A percentile compares a stretch with the other conserved stretches of the same genome.
Evolutionary conservation across 2,329 filamentous ascomycete species (phyloP).

Genomic region (Fusarium sp.): DNA sequence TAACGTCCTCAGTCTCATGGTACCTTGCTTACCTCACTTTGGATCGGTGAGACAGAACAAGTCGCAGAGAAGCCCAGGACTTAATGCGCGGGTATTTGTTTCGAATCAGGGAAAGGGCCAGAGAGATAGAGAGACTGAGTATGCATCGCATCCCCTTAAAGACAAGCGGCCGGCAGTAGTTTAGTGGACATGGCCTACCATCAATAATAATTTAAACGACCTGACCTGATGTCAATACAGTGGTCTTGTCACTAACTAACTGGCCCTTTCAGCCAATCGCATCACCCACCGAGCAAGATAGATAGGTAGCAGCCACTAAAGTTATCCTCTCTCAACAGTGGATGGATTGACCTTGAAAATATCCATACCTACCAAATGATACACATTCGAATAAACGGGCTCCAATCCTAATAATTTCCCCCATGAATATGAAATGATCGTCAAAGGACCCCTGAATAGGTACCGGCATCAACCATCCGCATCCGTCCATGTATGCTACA

Average conservation of each 20-base stretch:
- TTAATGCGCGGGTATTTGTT: constrained; percentile 33
- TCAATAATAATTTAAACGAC: background rate
- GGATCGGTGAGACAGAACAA: constrained; percentile 34
- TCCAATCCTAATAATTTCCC: background rate
- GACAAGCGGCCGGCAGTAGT: constrained; percentile 9
- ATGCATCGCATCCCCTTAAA: constrained; percentile 10
- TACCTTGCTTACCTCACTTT: constrained; percentile 22
- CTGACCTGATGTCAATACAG: background rate
- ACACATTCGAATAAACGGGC: constrained; percentile 9
- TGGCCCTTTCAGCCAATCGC: constrained; percentile 17
- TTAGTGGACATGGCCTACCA: background rate
- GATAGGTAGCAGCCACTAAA: background rate
- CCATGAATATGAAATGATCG: constrained; percentile 9
- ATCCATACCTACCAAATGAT: background rate
- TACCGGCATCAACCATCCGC: constrained; percentile 11
- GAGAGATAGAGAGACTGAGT: constrained; percentile 1
- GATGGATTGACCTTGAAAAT: too few relatives aligned
- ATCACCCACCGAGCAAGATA: background rate
- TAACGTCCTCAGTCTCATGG: constrained; percentile 5
- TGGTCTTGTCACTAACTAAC: background rate
- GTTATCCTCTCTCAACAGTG: background rate
- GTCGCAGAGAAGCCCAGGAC: constrained; percentile 33
- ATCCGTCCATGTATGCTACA: background rate
- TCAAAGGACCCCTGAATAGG: constrained; percentile 18
- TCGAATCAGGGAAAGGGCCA: constrained; percentile 36